phyloP scores from a whole-genome alignment of 2,329 filamentous ascomycete species.

The Sclerotinia minor region DNA sequence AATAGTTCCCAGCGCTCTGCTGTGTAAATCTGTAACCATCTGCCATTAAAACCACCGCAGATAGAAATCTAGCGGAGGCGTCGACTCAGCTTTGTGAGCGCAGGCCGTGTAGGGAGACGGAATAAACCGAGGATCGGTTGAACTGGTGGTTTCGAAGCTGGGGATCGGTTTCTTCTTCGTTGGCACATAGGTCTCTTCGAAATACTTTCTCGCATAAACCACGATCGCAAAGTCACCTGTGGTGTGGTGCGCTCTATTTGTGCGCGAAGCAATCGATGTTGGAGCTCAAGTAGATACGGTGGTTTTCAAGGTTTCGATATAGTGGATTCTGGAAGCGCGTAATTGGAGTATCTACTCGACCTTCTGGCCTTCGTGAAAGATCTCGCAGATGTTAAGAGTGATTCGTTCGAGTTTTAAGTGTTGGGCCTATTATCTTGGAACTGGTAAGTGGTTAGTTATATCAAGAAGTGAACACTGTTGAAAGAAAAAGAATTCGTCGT shows the following conservation, averaged over 20 bases:
- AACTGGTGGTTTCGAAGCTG: slow-evolving; percentile 37
- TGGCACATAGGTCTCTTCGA: slow-evolving; percentile 42
- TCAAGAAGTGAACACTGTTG: slow-evolving; percentile 23
- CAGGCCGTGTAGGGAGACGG: slow-evolving; percentile 29
- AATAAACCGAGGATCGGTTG: slow-evolving; percentile 28
- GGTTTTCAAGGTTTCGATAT: background rate
- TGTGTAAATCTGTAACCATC: slow-evolving; percentile 66
- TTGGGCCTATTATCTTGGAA: slow-evolving; percentile 16
- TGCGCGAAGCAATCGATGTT: slow-evolving; percentile 20
- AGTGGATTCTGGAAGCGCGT: slow-evolving; percentile 1
- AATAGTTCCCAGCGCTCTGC: slow-evolving; percentile 59
- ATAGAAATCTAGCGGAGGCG: slow-evolving; percentile 31
- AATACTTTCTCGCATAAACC: slow-evolving; percentile 36
- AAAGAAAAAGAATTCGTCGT: slow-evolving; percentile 14
- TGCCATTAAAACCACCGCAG: slow-evolving; percentile 57
- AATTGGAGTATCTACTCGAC: background rate
- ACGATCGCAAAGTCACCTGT: slow-evolving; percentile 26
- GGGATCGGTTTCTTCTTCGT: slow-evolving; percentile 40
- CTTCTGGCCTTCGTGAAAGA: background rate
- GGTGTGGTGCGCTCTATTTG: slow-evolving; percentile 19
- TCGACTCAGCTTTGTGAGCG: slow-evolving; percentile 35
- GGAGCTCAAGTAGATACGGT: slow-evolving; percentile 10
- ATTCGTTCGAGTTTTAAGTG: slow-evolving; percentile 3
- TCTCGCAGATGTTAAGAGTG: slow-evolving; percentile 14
- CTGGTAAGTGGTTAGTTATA: slow-evolving; percentile 22